Evolutionary conservation across 331 rosid species (phyloP).

Genomic region (Cydonia oblonga): DNA sequence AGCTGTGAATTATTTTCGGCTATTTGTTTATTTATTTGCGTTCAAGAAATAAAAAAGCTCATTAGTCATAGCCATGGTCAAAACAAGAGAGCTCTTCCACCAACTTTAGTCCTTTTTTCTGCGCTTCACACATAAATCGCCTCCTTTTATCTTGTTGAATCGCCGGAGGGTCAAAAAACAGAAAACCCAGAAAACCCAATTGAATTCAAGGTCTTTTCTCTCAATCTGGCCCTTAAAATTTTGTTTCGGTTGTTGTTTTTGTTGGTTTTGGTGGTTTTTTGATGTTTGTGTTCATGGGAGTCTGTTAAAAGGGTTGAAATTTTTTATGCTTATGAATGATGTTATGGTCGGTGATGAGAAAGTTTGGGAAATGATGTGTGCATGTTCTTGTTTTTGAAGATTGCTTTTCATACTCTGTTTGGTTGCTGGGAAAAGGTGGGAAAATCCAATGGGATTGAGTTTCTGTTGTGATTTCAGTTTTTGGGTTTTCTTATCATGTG

Average conservation of each 20-base stretch:
- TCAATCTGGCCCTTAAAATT: not conserved
- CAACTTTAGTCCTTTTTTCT: not conserved
- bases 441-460: not conserved
- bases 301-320: not conserved
- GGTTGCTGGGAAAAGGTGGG: constrained; percentile 1
- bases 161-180: not conserved
- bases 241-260: not conserved
- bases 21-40: not conserved
- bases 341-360: not conserved
- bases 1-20: not conserved
- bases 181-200: not conserved
- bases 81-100: constrained; percentile 3
- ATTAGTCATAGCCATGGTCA: not conserved
- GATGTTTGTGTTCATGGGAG: not conserved
- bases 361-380: not conserved
- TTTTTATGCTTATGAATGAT: not conserved
- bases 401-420: not conserved
- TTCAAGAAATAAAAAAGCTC: not conserved
- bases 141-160: not conserved
- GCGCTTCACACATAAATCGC: not conserved
- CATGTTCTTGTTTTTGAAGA: not conserved
- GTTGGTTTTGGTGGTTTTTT: not conserved
- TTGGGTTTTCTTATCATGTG: not conserved
- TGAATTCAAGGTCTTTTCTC: not conserved
- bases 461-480: not conserved